phyloP scores from a whole-genome alignment of 495 filamentous ascomycete genomes.

The Aspergillus funiculosus region DNA sequence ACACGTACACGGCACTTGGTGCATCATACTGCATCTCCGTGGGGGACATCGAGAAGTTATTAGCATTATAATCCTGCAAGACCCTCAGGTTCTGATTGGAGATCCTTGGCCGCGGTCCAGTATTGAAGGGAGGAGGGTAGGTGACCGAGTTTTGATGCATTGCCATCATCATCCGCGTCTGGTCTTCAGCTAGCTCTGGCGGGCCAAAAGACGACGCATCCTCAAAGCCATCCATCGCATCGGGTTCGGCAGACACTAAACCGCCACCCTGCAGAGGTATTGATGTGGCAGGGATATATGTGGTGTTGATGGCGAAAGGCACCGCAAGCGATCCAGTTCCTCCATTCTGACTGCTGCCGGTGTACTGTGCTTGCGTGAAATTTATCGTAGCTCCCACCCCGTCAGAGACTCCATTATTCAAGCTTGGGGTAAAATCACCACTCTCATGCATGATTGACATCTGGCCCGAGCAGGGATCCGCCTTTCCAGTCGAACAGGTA shows the following conservation, averaged over 20 bases:
- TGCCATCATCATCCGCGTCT: conserved; percentile 15
- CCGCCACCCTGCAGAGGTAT: conserved; percentile 22
- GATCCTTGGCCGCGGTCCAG: conserved; percentile 23
- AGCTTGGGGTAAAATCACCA: conserved; percentile 5
- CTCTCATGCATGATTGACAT: conserved; percentile 8
- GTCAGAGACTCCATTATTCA: conserved; percentile 8
- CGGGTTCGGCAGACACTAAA: conserved; percentile 30
- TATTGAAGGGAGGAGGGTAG: conserved; percentile 38
- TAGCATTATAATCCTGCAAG: conserved; percentile 27
- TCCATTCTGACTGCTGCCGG: conserved; percentile 19
- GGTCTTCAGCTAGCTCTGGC: conserved; percentile 11
- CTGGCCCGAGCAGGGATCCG: conserved; percentile 9
- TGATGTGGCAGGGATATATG: conserved; percentile 17
- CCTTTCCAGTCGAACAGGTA: conserved; percentile 8
- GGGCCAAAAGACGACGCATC: conserved; percentile 6
- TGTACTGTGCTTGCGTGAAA: conserved; percentile 21
- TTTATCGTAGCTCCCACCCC: conserved; percentile 8
- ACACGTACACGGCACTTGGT: conserved; percentile 13
- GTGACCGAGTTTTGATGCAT: conserved; percentile 34
- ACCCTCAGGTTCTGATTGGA: conserved; percentile 21
- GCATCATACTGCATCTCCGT: conserved; percentile 20
- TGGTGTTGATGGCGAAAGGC: conserved; percentile 8
- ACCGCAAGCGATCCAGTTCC: conserved; percentile 7
- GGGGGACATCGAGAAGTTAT: conserved; percentile 19
- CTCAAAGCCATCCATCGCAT: conserved; percentile 21